These are phyloP conservation scores for Suillus variegatus DNA, from an alignment of 768 basidiomycete genomes.

Conservation along the genomic window DNA sequence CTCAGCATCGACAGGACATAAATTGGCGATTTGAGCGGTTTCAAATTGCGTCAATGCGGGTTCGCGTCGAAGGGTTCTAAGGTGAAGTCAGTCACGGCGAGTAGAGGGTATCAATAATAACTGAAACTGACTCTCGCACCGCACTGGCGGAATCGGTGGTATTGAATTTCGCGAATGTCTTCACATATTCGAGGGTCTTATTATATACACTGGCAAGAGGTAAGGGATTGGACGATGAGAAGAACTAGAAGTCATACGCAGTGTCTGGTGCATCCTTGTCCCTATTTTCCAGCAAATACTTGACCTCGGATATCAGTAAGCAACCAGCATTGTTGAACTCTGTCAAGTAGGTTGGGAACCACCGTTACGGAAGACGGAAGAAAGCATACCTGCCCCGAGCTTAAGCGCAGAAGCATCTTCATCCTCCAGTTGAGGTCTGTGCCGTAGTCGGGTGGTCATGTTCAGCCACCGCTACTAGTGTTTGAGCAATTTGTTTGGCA, in stretches of 20 bases:
- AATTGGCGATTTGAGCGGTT: constrained; percentile 89
- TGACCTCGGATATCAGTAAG: constrained; percentile 89
- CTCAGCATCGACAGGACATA: constrained; percentile 85
- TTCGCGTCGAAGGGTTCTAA: constrained; percentile 77
- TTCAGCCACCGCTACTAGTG: constrained; percentile 36
- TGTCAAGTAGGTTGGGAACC: constrained; percentile 25
- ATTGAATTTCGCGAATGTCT: constrained; percentile 88
- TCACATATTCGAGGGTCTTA: constrained; percentile 90
- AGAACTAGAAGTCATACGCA: constrained; percentile 50
- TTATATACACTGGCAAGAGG: constrained; percentile 72
- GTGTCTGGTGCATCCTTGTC: constrained; percentile 89
- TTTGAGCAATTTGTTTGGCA: constrained; percentile 42
- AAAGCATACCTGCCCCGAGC: constrained; percentile 64
- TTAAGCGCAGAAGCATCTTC: constrained; percentile 87
- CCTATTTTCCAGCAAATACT: constrained; percentile 84
- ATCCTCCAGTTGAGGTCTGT: constrained; percentile 68
- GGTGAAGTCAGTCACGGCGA: neutral
- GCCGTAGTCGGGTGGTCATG: constrained; percentile 63
- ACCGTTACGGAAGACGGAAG: neutral
- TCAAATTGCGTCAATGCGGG: constrained; percentile 85
- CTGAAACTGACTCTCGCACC: constrained; percentile 75
- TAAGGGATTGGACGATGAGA: neutral
- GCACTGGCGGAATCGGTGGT: constrained; percentile 82
- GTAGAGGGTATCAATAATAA: neutral
- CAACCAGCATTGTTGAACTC: constrained; percentile 94